phyloP scores from a whole-genome alignment of 805 yeast genomes.

The Starmerella gropengiesseri region DNA sequence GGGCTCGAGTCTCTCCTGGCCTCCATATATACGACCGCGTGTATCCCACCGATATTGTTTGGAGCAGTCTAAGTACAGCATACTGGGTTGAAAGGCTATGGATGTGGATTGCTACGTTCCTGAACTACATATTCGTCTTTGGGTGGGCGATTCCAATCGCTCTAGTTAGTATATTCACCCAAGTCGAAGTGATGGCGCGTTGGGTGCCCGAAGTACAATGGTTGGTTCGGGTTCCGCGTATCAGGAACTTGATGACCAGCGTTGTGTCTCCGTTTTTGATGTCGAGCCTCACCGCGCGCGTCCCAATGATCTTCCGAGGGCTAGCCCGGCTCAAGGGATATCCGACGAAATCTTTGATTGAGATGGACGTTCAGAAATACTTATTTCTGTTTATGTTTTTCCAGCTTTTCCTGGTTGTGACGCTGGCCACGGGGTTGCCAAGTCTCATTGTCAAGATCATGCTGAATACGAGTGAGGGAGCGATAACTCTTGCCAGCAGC shows the following conservation, averaged over 20 bases:
- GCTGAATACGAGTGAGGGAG: slow-evolving; percentile 25
- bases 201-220: slow-evolving; percentile 51
- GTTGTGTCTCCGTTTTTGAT: slow-evolving; percentile 59
- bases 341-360: slow-evolving; percentile 51
- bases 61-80: slow-evolving; percentile 48
- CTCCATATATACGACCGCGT: slow-evolving; percentile 32
- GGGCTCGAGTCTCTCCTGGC: slow-evolving; percentile 7
- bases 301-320: slow-evolving; percentile 46
- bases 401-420: slow-evolving; percentile 74
- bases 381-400: slow-evolving; percentile 67
- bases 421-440: slow-evolving; percentile 76
- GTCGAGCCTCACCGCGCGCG: slow-evolving; percentile 50
- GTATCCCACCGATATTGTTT: slow-evolving; percentile 56
- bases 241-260: slow-evolving; percentile 46
- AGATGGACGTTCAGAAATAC: slow-evolving; percentile 66
- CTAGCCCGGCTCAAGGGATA: slow-evolving; percentile 48
- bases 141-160: slow-evolving; percentile 81
- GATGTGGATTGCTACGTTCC: slow-evolving; percentile 36
- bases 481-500: slow-evolving; percentile 58
- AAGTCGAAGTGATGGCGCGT: slow-evolving; percentile 52
- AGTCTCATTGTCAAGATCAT: slow-evolving; percentile 19
- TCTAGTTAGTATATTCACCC: slow-evolving; percentile 63
- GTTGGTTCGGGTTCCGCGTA: slow-evolving; percentile 45
- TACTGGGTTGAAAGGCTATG: slow-evolving; percentile 31
- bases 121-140: slow-evolving; percentile 42